Conservation (phyloP, 768 basidiomycete species). For the Boletales sp. region DNA sequence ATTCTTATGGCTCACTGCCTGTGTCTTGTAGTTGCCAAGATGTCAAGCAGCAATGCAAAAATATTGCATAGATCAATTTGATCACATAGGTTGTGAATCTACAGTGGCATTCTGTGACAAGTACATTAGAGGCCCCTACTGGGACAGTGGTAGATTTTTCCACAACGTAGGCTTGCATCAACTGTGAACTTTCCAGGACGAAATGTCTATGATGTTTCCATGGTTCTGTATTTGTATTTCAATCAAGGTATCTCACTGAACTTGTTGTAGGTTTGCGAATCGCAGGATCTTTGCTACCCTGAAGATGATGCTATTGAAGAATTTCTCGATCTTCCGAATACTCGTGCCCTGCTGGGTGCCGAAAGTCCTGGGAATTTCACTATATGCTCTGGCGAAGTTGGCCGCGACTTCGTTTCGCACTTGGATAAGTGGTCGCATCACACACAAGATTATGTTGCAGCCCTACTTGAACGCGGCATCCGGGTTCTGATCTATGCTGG, state of each 20-base stretch:
- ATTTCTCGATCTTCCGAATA: no score
- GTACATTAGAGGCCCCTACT: constrained; percentile 45
- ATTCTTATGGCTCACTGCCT: no score
- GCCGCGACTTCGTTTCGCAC: constrained; percentile 46
- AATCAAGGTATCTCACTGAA: background rate
- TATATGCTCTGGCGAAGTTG: constrained; percentile 51
- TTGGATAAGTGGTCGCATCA: constrained; percentile 59
- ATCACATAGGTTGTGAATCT: constrained; percentile 63
- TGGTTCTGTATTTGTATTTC: constrained; percentile 26
- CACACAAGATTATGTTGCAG: constrained; percentile 55
- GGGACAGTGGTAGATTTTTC: constrained; percentile 31
- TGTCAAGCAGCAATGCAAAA: no score
- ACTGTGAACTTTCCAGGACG: constrained; percentile 27
- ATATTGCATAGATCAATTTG: constrained; percentile 61
- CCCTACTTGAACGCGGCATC: constrained; percentile 47
- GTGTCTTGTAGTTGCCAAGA: no score
- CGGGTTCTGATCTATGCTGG: constrained; percentile 44
- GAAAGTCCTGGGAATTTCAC: background rate
- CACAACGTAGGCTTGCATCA: background rate
- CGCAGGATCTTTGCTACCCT: no score
- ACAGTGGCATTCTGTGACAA: constrained; percentile 47
- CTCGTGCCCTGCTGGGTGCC: no score
- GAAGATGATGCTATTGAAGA: no score
- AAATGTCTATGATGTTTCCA: constrained; percentile 60
- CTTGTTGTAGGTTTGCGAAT: no score